Evolutionary conservation across 352 stramenopile species (phyloP), one percentile per base, ranked within the genome.

Genomic region (Phytophthora syringae): DNA sequence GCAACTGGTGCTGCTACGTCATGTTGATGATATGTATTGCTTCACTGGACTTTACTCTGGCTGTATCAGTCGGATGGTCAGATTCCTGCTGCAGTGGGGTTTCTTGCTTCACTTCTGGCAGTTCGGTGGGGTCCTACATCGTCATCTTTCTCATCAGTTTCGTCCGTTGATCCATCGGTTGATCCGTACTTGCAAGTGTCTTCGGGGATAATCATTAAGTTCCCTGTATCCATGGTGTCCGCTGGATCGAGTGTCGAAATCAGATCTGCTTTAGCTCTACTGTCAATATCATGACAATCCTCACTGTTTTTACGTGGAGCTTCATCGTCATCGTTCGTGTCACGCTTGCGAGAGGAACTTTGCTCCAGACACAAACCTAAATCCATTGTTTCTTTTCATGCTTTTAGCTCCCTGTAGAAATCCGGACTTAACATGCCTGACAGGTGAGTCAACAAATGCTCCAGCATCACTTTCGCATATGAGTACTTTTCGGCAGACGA

Each of bases 401-500:
- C 36, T 21, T 18, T 5, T 3, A 43, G 16, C 36, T 43, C 15
- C 7, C 32, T 39, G 32, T 39, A 39, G 12, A 39, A 39, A n/a
- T 39, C 32, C 12, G 32, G 32, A 16, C 32, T 39, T 11, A 9
- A 39, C 32, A 39, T 3, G 32, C 32, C 32, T 39, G 32, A 11
- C 32, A 39, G 12, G 32, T 39, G 32, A 39, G 5, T 16, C 12
- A 39, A 39, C 12, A 39, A 39, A 39, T 4, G 32, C 32, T 43
- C 36, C 9, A 59, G n/a, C 39, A 59, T 59, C 5, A 22, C 39
- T 50, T 59, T 59, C 4, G 52, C 37, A 22, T 59, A 59, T 2
- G 52, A 49, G 25, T 59, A 59, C 52, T 59, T 50, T 12, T 59
- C 36, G 2, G 39, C 21, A 5, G 52, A 59, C 15, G 52, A 50